Base-by-base conservation (phyloP, 2,329 filamentous ascomycete genomes). In the Zasmidium angulare region DNA sequence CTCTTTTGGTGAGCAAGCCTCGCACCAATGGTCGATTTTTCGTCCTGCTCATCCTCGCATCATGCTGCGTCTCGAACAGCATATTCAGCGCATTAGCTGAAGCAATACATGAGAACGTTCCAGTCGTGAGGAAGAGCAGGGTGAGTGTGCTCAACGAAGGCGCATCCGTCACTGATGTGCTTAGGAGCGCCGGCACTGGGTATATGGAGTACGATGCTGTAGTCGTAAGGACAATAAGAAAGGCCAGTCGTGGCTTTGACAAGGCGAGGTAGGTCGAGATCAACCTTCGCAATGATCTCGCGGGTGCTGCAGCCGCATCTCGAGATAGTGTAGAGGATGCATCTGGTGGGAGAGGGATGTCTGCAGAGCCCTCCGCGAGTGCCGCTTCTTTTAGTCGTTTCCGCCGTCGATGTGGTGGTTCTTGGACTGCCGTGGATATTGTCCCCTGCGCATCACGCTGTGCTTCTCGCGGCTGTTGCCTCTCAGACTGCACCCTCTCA, bases 31-130 rank as follows among this genome's bases (percentile, higher is more conserved):
- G 95, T 3, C 95, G 80, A 68, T 97, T 97, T 24, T 91, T 85
- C 1, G 95, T 99, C n/a, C 95, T 86, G 36, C 85, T 87, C 95
- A 99, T 99, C 69, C 89, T 86, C 49, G 92, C 91, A 75, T 99
- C 95, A 71, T 93, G 93, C 60, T 87, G 82, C 10, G 88, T 90
- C 76, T 99, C 95, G 76, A 97, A 92, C 59, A 97, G 86, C 95
- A 99, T 99, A 76, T 99, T 99, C 66, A 98, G 82, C 1, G 95
- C 86, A 74, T 99, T 99, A 47, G 95, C 95, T 60, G 89, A 91
- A 47, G 93, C 91, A n/a, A 86, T 90, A 74, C 91, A 95, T 20
- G 97, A 82, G 3, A 93, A 87, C 0, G 95, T 98, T 60, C 95
- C 70, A 2, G 86, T 86, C 0, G 93, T 96, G 53, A 99, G 86